Conservation (phyloP, 2,329 filamentous ascomycete genomes). For the Bipolaris cookei region DNA sequence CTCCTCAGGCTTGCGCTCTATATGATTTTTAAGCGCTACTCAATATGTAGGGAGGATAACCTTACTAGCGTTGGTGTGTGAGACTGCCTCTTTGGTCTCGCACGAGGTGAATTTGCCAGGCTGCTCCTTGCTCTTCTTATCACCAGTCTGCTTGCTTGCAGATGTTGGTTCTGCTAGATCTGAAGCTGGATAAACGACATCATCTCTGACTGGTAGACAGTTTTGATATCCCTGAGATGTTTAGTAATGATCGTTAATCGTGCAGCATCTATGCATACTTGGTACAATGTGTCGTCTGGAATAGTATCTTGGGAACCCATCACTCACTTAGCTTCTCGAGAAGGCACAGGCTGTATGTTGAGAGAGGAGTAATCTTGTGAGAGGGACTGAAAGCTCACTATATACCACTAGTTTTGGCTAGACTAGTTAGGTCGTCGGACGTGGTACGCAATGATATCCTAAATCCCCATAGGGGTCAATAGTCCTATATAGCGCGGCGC, state of each 20-base stretch:
- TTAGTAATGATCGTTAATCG: neutral
- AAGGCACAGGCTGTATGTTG: neutral
- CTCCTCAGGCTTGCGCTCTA: neutral
- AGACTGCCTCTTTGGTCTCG: conserved; percentile 1
- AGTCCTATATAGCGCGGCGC: neutral
- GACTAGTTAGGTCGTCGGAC: neutral
- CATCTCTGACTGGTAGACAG: neutral
- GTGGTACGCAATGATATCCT: neutral
- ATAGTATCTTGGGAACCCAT: conserved; percentile 6
- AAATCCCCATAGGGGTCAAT: neutral
- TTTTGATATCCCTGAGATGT: neutral
- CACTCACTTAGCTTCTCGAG: neutral
- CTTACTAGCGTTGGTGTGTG: conserved; percentile 1
- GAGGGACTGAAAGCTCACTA: conserved; percentile 2
- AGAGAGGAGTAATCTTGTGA: neutral
- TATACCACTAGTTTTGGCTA: conserved; percentile 8
- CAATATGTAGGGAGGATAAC: neutral
- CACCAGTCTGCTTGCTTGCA: neutral
- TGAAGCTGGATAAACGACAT: neutral
- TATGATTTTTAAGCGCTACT: neutral
- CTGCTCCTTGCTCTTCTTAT: neutral
- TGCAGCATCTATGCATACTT: neutral
- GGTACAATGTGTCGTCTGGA: conserved; percentile 1
- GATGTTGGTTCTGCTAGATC: neutral
- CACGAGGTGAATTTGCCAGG: neutral